Percentiles rank a stretch among this genome's conserved stretches.
Evolutionary conservation across 495 filamentous ascomycete genomes (phyloP).

Genomic region (Delitschia confertaspora): DNA sequence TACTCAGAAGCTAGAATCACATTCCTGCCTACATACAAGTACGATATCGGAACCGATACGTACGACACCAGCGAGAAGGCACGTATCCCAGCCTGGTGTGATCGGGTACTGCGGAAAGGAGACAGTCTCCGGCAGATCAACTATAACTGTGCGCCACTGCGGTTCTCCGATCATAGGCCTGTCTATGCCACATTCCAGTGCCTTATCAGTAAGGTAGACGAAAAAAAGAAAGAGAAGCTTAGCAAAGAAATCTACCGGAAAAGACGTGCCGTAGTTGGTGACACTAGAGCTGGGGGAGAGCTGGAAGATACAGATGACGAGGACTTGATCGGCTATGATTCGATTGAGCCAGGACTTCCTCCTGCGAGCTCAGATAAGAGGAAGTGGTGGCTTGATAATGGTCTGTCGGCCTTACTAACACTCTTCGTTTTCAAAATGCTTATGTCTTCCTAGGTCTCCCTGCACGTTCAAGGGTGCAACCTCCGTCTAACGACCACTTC

Average conservation of each 20-base stretch:
- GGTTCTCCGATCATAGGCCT: constrained; percentile 88
- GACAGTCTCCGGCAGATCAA: constrained; percentile 68
- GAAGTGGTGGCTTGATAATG: constrained; percentile 93
- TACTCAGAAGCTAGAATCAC: constrained; percentile 79
- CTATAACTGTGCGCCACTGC: constrained; percentile 68
- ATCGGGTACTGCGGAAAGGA: constrained; percentile 83
- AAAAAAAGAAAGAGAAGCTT: constrained; percentile 58
- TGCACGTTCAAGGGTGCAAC: constrained; percentile 59
- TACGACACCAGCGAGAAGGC: constrained; percentile 94
- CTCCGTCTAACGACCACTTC: constrained; percentile 50
- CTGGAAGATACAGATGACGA: constrained; percentile 57
- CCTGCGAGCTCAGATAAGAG: constrained; percentile 80
- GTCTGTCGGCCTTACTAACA: constrained; percentile 30
- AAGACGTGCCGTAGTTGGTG: constrained; percentile 50
- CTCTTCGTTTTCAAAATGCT: constrained; percentile 4
- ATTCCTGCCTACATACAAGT: constrained; percentile 94
- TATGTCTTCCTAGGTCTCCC: constrained; percentile 52
- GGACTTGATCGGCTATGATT: constrained; percentile 61
- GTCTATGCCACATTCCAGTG: constrained; percentile 86
- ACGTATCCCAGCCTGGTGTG: constrained; percentile 94
- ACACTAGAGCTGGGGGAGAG: constrained; percentile 35
- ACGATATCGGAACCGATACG: constrained; percentile 71
- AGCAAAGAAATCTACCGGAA: constrained; percentile 62
- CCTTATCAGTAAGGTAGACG: constrained; percentile 68
- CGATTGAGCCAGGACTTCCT: constrained; percentile 72